These are phyloP conservation scores for Trametes coccinea DNA, from an alignment of 768 basidiomycete genomes.

Conservation along the genomic window DNA sequence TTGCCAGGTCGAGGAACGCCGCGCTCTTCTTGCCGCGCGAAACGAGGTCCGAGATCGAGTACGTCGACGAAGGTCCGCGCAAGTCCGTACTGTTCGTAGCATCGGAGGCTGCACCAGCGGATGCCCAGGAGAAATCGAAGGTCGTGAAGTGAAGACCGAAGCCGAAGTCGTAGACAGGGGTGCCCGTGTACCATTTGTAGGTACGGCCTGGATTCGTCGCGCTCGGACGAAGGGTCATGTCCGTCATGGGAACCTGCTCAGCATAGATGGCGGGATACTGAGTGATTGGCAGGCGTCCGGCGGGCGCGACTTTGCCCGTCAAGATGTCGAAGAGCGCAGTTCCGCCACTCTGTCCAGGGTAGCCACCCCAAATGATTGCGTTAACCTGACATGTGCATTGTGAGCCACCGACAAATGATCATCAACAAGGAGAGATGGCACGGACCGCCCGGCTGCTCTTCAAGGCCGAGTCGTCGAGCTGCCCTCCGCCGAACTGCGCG, in stretches of 20 bases:
- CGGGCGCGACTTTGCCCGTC: slow-evolving; percentile 50
- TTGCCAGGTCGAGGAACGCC: slow-evolving; percentile 41
- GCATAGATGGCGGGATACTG: slow-evolving; percentile 55
- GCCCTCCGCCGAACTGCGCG: slow-evolving; percentile 58
- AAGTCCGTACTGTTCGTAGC: not conserved
- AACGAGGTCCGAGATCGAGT: slow-evolving; percentile 45
- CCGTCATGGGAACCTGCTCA: slow-evolving; percentile 53
- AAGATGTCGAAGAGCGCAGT: slow-evolving; percentile 54
- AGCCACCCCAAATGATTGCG: slow-evolving; percentile 57
- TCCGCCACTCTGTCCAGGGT: slow-evolving; percentile 58
- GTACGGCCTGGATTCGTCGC: slow-evolving; percentile 53
- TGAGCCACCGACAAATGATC: not conserved
- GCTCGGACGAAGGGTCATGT: slow-evolving; percentile 56
- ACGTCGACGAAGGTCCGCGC: slow-evolving; percentile 33
- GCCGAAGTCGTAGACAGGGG: slow-evolving; percentile 55
- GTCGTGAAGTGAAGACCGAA: slow-evolving; percentile 56
- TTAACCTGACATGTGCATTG: slow-evolving; percentile 40
- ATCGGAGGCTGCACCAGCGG: not conserved
- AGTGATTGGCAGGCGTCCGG: slow-evolving; percentile 54
- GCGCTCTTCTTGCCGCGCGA: slow-evolving; percentile 20
- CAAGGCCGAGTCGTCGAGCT: slow-evolving; percentile 50
- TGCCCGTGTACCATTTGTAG: slow-evolving; percentile 57
- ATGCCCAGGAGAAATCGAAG: slow-evolving; percentile 44
- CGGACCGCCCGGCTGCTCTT: slow-evolving; percentile 42
- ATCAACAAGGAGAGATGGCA: slow-evolving; percentile 25